Evolutionary conservation across 2,329 filamentous ascomycete genomes (phyloP).

Genomic region (Cercospora zeina): DNA sequence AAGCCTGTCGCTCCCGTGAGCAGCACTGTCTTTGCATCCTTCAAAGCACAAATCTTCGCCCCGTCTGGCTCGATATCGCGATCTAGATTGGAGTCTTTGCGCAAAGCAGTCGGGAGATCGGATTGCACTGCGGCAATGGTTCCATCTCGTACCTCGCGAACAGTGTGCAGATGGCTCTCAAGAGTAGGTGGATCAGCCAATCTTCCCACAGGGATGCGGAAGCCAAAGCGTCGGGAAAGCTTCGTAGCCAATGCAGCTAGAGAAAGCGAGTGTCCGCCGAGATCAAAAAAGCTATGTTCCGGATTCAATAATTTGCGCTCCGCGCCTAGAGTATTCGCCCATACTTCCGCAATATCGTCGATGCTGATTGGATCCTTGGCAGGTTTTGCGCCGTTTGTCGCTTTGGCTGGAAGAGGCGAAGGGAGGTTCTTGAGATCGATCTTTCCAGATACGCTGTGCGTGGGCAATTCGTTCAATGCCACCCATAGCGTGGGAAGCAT

Average conservation of each 20-base stretch:
- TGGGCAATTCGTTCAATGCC: conserved; percentile 68
- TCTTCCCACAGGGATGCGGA: conserved; percentile 68
- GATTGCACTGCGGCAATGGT: conserved; percentile 73
- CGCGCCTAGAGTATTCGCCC: conserved; percentile 70
- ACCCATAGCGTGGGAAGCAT: conserved; percentile 83
- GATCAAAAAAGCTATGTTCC: conserved; percentile 77
- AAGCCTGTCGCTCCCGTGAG: conserved; percentile 76
- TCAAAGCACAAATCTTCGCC: conserved; percentile 58
- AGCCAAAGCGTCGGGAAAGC: conserved; percentile 68
- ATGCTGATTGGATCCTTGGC: conserved; percentile 61
- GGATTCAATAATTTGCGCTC: conserved; percentile 61
- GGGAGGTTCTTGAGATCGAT: conserved; percentile 72
- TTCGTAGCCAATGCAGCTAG: conserved; percentile 75
- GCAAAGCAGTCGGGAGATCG: conserved; percentile 68
- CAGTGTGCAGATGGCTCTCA: conserved; percentile 68
- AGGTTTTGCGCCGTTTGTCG: conserved; percentile 17
- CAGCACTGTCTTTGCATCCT: conserved; percentile 67
- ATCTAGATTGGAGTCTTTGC: conserved; percentile 65
- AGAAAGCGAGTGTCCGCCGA: conserved; percentile 75
- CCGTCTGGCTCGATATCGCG: conserved; percentile 63
- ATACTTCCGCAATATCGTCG: conserved; percentile 68
- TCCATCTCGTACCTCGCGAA: conserved; percentile 70
- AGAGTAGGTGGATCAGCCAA: conserved; percentile 72
- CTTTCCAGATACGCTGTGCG: conserved; percentile 77
- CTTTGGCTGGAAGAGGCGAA: conserved; percentile 58